A percentile compares a stretch with the other conserved stretches of the same genome.
Evolutionary conservation across 2,329 filamentous ascomycete genomes (phyloP).

Genomic region (Pseudocercospora fijiensis): DNA sequence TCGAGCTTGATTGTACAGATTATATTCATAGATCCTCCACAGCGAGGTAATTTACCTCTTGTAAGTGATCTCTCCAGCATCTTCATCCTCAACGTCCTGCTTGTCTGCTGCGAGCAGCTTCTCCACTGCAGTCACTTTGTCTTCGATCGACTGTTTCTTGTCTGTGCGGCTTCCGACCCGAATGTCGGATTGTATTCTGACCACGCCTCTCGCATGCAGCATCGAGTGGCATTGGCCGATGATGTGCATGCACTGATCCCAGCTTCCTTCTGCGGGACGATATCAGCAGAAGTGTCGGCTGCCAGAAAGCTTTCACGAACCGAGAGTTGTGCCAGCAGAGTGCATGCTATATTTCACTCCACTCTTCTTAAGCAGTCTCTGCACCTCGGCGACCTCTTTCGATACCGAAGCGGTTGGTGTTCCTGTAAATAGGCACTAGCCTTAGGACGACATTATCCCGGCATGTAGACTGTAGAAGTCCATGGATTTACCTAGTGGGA

Average conservation of each 20-base stretch:
- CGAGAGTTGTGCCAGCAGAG: conserved; percentile 87
- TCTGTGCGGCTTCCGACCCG: conserved; percentile 82
- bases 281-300: background rate
- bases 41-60: background rate
- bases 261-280: conserved; percentile 69
- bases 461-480: background rate
- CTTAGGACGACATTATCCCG: background rate
- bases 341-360: conserved; percentile 87
- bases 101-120: conserved; percentile 48
- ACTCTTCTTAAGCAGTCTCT: conserved; percentile 76
- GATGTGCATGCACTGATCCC: conserved; percentile 81
- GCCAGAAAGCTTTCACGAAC: conserved; percentile 52
- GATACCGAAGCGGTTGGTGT: conserved; percentile 53
- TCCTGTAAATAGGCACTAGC: conserved; percentile 22
- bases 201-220: conserved; percentile 73
- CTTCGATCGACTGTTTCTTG: conserved; percentile 75
- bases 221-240: conserved; percentile 80
- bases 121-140: conserved; percentile 69
- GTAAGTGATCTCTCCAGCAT: conserved; percentile 7
- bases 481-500: conserved; percentile 61
- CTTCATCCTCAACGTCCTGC: conserved; percentile 6
- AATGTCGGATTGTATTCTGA: conserved; percentile 85
- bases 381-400: conserved; percentile 79
- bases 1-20: conserved; percentile 2
- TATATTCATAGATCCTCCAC: background rate